These are phyloP conservation scores for Clitopilus passeckerianus DNA, from an alignment of 768 basidiomycete genomes.

Conservation along the genomic window DNA sequence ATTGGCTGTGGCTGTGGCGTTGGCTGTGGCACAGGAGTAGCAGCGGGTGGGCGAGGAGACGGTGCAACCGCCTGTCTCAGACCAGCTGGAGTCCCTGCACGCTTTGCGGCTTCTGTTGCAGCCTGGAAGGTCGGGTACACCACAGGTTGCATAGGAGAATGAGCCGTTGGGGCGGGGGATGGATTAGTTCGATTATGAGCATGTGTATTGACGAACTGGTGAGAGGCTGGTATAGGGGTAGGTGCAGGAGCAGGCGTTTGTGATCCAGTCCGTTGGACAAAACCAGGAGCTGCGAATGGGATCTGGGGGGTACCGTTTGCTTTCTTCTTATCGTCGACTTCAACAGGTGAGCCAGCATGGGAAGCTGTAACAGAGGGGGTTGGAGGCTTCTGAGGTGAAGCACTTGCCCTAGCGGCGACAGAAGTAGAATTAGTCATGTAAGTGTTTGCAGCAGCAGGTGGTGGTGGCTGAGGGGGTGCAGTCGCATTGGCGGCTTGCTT, in stretches of 20 bases:
- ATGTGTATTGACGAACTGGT: conserved; percentile 23
- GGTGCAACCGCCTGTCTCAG: conserved; percentile 16
- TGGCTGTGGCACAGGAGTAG: conserved; percentile 4
- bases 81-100: conserved; percentile 27
- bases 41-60: conserved; percentile 15
- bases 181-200: conserved; percentile 22
- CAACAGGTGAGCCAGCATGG: conserved; percentile 25
- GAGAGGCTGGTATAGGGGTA: conserved; percentile 9
- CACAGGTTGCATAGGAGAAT: conserved; percentile 30
- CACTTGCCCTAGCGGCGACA: conserved; percentile 10
- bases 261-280: conserved; percentile 22
- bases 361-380: conserved; percentile 23
- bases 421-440: conserved; percentile 6
- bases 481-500: conserved; percentile 20
- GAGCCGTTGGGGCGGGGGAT: conserved; percentile 16
- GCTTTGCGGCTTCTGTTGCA: conserved; percentile 25
- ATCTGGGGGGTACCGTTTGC: conserved; percentile 19
- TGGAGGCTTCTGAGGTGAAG: conserved; percentile 18
- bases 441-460: conserved; percentile 6
- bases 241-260: conserved; percentile 29
- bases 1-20: conserved; percentile 5
- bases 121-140: conserved; percentile 30
- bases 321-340: conserved; percentile 22
- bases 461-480: conserved; percentile 10
- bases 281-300: conserved; percentile 19